Evolutionary conservation across 1,284 basidiomycete species (phyloP).

Genomic region (Ganoderma boninense): DNA sequence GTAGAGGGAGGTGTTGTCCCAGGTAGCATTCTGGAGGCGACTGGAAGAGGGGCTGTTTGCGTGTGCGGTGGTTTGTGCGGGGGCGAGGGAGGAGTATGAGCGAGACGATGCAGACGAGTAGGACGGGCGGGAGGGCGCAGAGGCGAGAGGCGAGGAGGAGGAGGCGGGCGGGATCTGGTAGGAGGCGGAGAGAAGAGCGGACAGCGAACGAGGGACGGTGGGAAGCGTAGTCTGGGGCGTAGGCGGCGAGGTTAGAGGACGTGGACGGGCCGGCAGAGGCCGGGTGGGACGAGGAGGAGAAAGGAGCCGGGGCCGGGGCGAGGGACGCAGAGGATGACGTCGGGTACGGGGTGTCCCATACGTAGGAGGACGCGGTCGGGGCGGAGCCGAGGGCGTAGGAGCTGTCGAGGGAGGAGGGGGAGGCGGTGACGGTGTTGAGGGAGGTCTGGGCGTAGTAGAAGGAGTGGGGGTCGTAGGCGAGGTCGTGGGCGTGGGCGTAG

Average conservation of each 20-base stretch:
- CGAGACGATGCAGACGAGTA: slow-evolving; percentile 22
- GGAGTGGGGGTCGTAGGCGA: slow-evolving; percentile 25
- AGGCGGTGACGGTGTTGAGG: slow-evolving; percentile 25
- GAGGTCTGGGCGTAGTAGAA: slow-evolving; percentile 28
- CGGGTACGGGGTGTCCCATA: slow-evolving; percentile 27
- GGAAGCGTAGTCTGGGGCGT: slow-evolving; percentile 16
- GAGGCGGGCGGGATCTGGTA: slow-evolving; percentile 16
- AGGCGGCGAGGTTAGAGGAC: slow-evolving; percentile 10
- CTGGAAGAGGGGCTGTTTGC: slow-evolving; percentile 10
- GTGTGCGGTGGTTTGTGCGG: slow-evolving; percentile 16
- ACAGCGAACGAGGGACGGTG: slow-evolving; percentile 12
- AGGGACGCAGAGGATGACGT: slow-evolving; percentile 20
- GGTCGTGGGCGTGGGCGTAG: slow-evolving; percentile 20
- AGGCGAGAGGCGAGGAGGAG: slow-evolving; percentile 17
- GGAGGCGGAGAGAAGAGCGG: slow-evolving; percentile 9
- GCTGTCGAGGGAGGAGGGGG: slow-evolving; percentile 18
- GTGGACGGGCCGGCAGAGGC: slow-evolving; percentile 22
- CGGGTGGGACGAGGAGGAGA: slow-evolving; percentile 16
- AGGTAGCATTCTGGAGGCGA: slow-evolving; percentile 14
- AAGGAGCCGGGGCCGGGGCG: slow-evolving; percentile 21
- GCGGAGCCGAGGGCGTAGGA: slow-evolving; percentile 13
- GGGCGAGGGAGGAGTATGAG: slow-evolving; percentile 28
- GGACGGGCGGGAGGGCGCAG: slow-evolving; percentile 16
- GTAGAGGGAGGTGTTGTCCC: slow-evolving; percentile 6
- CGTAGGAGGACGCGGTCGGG: slow-evolving; percentile 12